Conservation (phyloP, 2,329 filamentous ascomycete species). For the Alternaria solani region DNA sequence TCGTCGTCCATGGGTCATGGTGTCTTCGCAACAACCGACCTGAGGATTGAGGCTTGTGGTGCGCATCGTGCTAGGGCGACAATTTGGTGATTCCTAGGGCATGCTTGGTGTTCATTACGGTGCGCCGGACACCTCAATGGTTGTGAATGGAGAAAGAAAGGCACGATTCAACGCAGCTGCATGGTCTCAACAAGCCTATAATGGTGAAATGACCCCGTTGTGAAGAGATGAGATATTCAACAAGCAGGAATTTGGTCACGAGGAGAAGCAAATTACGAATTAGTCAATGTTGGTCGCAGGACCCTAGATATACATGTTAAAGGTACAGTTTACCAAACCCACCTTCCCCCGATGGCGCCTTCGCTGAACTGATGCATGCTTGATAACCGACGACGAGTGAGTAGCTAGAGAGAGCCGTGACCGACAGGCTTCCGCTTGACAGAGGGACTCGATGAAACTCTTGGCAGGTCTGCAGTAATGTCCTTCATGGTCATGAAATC, state of each 20-base stretch:
- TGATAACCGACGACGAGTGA: neutral
- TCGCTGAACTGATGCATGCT: conserved; percentile 1
- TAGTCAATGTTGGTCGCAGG: conserved; percentile 1
- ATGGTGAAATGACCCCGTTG: neutral
- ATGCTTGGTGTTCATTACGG: neutral
- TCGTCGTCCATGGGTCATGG: neutral
- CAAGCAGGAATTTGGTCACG: neutral
- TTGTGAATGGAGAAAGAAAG: neutral
- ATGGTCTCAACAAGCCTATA: neutral
- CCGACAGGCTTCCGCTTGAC: conserved; percentile 26
- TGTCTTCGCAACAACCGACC: neutral
- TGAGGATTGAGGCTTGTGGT: neutral
- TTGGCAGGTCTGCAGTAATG: conserved; percentile 19
- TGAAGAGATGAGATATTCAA: neutral
- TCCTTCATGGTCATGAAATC: conserved; percentile 19
- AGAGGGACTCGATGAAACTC: conserved; percentile 14
- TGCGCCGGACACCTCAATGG: neutral
- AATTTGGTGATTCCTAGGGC: neutral
- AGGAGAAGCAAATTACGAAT: neutral
- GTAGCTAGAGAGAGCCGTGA: conserved; percentile 7
- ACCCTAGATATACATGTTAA: conserved; percentile 4
- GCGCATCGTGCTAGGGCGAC: neutral
- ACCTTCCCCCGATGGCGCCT: neutral
- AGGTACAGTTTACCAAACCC: neutral
- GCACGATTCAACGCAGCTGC: neutral